A percentile compares a stretch with the other conserved stretches of the same genome.
These are phyloP conservation scores for Chenopodium album DNA, from an alignment of 148 eudicot species.

Conservation along the genomic window DNA sequence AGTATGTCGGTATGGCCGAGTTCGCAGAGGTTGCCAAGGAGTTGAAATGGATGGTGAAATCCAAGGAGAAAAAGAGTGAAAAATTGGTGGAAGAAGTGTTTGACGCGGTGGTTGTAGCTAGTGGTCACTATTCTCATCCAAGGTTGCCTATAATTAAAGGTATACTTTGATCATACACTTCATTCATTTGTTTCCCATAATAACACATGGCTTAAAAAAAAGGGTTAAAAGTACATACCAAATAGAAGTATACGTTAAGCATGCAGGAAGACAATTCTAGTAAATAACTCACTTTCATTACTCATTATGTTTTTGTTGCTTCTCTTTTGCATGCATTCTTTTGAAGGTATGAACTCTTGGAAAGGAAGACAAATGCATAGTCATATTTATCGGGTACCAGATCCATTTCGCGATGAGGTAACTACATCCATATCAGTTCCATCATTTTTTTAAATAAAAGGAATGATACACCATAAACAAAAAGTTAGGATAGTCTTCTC, in stretches of 20 bases:
- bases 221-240: background rate
- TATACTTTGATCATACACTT: conserved; percentile 15
- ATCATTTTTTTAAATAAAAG: no score
- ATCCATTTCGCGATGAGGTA: conserved; percentile 67
- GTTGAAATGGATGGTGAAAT: conserved; percentile 62
- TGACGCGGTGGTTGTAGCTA: conserved; percentile 82
- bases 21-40: conserved; percentile 36
- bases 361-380: conserved; percentile 71
- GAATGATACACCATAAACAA: no score
- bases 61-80: conserved; percentile 34
- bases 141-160: conserved; percentile 71
- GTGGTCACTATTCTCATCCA: conserved; percentile 78
- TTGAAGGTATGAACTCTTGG: conserved; percentile 69
- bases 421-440: background rate
- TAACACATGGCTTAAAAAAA: conserved; percentile 6
- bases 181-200: background rate
- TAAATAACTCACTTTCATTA: background rate
- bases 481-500: no score
- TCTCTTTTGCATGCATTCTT: background rate
- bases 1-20: conserved; percentile 57
- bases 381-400: conserved; percentile 64
- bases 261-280: background rate
- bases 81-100: conserved; percentile 62
- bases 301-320: background rate
- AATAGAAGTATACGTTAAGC: conserved; percentile 9